Evolutionary conservation across 2,329 filamentous ascomycete genomes (phyloP).

Genomic region (Basipetospora chlamydospora): DNA sequence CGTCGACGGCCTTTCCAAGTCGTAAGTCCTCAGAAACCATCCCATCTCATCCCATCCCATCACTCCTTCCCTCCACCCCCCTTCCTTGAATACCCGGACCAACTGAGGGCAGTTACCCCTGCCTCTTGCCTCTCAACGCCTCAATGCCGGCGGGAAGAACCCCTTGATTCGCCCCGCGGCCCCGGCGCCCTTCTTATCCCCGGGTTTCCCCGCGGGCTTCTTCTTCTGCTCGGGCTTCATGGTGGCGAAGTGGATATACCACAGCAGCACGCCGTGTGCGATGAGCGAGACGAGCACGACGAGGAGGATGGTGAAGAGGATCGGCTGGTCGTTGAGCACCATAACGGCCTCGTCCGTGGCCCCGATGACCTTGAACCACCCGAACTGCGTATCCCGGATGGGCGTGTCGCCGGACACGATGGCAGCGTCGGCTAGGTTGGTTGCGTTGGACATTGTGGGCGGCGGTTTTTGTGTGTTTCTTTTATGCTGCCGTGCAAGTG

Average conservation of each 20-base stretch:
- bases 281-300: conserved; percentile 35
- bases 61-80: too few relatives aligned
- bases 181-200: conserved; percentile 16
- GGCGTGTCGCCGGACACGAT: conserved; percentile 42
- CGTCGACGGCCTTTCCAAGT: too few relatives aligned
- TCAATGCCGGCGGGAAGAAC: conserved; percentile 1
- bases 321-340: conserved; percentile 45
- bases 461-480: neutral
- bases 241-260: conserved; percentile 46
- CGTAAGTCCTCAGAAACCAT: too few relatives aligned
- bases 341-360: conserved; percentile 43
- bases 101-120: too few relatives aligned
- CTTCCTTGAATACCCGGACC: too few relatives aligned
- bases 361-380: conserved; percentile 41
- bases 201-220: conserved; percentile 28
- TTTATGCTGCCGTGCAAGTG: too few relatives aligned
- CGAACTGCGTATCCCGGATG: conserved; percentile 40
- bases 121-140: too few relatives aligned
- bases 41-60: too few relatives aligned
- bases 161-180: conserved; percentile 6
- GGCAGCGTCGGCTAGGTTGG: conserved; percentile 41
- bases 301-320: conserved; percentile 42
- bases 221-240: conserved; percentile 46
- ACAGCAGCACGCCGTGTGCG: conserved; percentile 31
- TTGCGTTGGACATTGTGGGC: too few relatives aligned